Conservation (phyloP, 2,329 filamentous ascomycete genomes). For the Aspergillus fumigatiaffinis region DNA sequence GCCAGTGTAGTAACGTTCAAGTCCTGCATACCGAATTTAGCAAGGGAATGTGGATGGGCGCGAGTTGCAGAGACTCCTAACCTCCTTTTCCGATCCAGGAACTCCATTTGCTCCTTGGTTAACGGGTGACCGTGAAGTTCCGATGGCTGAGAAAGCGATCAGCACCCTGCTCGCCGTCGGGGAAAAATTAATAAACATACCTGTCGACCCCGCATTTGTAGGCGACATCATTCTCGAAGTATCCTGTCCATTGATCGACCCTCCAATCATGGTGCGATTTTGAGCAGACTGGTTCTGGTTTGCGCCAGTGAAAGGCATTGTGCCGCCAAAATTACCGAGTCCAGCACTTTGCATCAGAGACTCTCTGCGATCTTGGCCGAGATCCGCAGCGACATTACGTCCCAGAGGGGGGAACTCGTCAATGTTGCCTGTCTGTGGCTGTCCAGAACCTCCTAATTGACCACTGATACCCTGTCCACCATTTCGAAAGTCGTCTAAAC, state of each 20-base stretch:
- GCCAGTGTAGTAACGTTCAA: slow-evolving; percentile 31
- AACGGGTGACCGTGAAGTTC: slow-evolving; percentile 40
- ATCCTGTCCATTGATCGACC: slow-evolving; percentile 37
- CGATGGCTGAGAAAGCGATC: slow-evolving; percentile 27
- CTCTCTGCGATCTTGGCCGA: slow-evolving; percentile 47
- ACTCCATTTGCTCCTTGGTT: slow-evolving; percentile 42
- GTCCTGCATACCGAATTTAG: slow-evolving; percentile 28
- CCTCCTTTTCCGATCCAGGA: slow-evolving; percentile 42
- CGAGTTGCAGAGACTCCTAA: slow-evolving; percentile 2
- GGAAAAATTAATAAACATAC: slow-evolving; percentile 17
- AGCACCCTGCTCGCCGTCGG: slow-evolving; percentile 6
- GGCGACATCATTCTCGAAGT: slow-evolving; percentile 35
- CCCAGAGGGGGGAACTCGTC: slow-evolving; percentile 61
- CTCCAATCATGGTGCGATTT: slow-evolving; percentile 27
- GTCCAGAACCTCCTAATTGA: slow-evolving; percentile 46
- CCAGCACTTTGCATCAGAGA: slow-evolving; percentile 50
- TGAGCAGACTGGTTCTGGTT: slow-evolving; percentile 38
- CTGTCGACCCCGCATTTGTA: slow-evolving; percentile 22
- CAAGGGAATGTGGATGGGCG: not conserved
- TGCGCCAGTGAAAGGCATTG: slow-evolving; percentile 41
- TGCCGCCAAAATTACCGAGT: slow-evolving; percentile 37
- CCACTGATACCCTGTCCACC: slow-evolving; percentile 53
- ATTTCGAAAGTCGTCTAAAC: slow-evolving; percentile 54
- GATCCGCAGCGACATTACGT: slow-evolving; percentile 49
- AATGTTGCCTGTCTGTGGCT: slow-evolving; percentile 54